Conservation (phyloP, 2,329 filamentous ascomycete species). For the Fonsecaea pedrosoi region DNA sequence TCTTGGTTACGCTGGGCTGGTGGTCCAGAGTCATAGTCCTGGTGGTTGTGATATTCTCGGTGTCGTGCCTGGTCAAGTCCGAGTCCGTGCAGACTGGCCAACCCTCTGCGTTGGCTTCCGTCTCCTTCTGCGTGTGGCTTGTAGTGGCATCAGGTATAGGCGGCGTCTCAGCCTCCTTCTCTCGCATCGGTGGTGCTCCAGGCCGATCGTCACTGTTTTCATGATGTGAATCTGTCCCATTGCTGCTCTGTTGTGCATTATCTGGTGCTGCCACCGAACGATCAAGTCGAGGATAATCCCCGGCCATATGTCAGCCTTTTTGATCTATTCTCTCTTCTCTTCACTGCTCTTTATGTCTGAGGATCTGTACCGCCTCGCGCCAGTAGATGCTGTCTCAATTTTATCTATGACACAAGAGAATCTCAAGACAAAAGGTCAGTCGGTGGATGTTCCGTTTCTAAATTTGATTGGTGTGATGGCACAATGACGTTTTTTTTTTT, state of each 20-base stretch:
- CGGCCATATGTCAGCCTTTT: neutral
- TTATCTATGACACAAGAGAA: neutral
- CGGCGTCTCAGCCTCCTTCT: neutral
- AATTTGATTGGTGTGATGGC: neutral
- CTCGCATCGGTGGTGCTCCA: neutral
- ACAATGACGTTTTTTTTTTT: neutral
- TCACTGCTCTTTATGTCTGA: neutral
- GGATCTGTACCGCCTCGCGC: neutral
- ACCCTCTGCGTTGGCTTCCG: neutral
- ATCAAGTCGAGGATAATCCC: neutral
- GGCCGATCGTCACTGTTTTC: neutral
- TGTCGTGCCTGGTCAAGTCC: neutral
- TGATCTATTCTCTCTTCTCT: neutral
- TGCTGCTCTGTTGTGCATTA: neutral
- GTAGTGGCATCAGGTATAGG: neutral
- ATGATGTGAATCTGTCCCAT: neutral
- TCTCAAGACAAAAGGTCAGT: neutral
- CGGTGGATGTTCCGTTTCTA: neutral
- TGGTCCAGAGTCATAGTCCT: neutral
- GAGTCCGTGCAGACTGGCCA: neutral
- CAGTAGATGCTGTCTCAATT: neutral
- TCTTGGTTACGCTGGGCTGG: constrained; percentile 10
- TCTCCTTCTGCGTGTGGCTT: neutral
- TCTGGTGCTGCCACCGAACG: neutral
- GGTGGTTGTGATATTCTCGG: neutral